A percentile compares a stretch with the other conserved stretches of the same genome.
phyloP scores from a whole-genome alignment of 192 early-diverging fungal genomes.

The Podila verticillata region DNA sequence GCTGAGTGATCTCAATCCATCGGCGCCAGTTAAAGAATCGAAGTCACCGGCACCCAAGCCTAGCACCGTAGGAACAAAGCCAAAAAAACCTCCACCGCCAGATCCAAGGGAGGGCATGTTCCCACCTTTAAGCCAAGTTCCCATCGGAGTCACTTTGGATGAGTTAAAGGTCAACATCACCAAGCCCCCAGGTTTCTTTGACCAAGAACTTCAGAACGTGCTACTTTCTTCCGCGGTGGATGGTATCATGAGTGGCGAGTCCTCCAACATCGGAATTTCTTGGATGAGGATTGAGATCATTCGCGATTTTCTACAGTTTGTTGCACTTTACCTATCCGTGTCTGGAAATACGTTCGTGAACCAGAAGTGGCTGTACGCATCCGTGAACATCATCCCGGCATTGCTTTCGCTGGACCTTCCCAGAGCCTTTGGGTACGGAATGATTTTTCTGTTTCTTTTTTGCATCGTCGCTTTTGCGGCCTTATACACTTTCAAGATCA shows the following conservation, averaged over 20 bases:
- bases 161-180: slow-evolving; percentile 50
- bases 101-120: slow-evolving; percentile 45
- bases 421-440: slow-evolving; percentile 46
- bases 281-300: slow-evolving; percentile 53
- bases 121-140: slow-evolving; percentile 41
- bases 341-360: slow-evolving; percentile 43
- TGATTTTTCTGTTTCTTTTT: slow-evolving; percentile 48
- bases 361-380: slow-evolving; percentile 31
- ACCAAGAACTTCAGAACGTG: slow-evolving; percentile 48
- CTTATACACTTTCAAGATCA: slow-evolving; percentile 52
- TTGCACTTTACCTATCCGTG: slow-evolving; percentile 36
- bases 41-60: background rate
- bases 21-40: background rate
- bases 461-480: slow-evolving; percentile 29
- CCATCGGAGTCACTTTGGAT: slow-evolving; percentile 33
- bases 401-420: slow-evolving; percentile 48
- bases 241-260: slow-evolving; percentile 45
- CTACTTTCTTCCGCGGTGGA: slow-evolving; percentile 42
- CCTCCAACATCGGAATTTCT: slow-evolving; percentile 34
- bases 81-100: slow-evolving; percentile 16
- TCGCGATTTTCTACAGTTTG: slow-evolving; percentile 54
- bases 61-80: background rate
- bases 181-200: slow-evolving; percentile 40
- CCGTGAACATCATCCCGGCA: slow-evolving; percentile 47
- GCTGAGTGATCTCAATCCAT: background rate